Base-by-base conservation (phyloP, 371 early-diverging fungal species). In the Mycotypha africana region DNA sequence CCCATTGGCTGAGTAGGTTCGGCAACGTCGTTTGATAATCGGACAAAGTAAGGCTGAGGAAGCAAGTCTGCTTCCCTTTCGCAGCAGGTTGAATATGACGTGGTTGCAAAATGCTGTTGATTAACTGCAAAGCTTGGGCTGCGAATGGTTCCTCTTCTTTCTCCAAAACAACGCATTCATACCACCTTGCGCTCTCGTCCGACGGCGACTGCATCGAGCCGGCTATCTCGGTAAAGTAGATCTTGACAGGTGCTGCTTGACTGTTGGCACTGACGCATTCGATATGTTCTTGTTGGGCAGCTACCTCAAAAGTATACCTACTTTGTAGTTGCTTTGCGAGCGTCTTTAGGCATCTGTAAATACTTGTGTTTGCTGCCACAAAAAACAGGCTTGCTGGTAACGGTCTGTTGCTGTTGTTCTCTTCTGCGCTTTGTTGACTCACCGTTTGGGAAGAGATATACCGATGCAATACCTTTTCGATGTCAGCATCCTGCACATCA, bases 401-500 rank as follows among this genome's bases (percentile, higher is more conserved):
- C 15, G 9, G 34, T 14, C 9, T 33, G 15, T 33, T 15, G 15
- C 15, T 33, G 4, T n/a, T 4, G 11, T 5, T 28, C 11, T 28
- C 28, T 8, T 5, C 5, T 28, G 5, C 28, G 28, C 8, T 8
- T 11, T 28, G 5, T 28, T 28, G 28, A 28, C 28, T 28, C 11
- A 30, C 1, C 25, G 2, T 25, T 42, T 47, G 17, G 86, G 78
- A 24, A 9, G 58, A 62, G 10, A 86, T 70, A 10, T 86, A 81
- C 5, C 79, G 77, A 0, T 82, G 69, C 17, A 94, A 56, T 4
- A 88, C 76, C 35, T 77, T 79, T 34, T 67, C 65, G 34, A 95
- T 88, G 22, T 82, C 70, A n/a, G 72, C 71, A 58, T 94, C 93
- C 10, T 58, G 56, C 3, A 96, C 89, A 30, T 71, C 62, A 12